Evolutionary conservation across 179 eudicot genomes (phyloP).

Genomic region (Corrigiola litoralis): DNA sequence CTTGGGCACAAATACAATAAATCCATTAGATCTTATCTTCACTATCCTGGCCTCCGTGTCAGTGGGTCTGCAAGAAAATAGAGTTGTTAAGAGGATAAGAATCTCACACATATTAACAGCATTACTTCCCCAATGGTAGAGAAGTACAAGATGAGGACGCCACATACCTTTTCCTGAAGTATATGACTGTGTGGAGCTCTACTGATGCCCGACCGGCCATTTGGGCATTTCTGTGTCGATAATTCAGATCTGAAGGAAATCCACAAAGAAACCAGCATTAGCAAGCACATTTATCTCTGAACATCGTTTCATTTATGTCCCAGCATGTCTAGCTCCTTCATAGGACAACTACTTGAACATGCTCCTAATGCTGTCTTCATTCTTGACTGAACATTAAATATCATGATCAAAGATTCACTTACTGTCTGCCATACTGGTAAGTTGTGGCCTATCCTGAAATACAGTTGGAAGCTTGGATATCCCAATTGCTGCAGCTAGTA

Average conservation of each 20-base stretch:
- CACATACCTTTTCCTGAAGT: slow-evolving; percentile 68
- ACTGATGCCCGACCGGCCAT: slow-evolving; percentile 97
- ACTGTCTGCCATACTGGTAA: slow-evolving; percentile 92
- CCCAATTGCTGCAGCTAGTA: slow-evolving; percentile 91
- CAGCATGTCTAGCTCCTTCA: background rate
- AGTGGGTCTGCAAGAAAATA: slow-evolving; percentile 61
- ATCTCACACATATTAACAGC: background rate
- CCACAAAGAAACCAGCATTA: slow-evolving; percentile 3
- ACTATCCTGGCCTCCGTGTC: slow-evolving; percentile 95
- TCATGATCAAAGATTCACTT: slow-evolving; percentile 31
- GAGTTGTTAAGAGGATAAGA: background rate
- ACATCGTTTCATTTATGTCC: background rate
- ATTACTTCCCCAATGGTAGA: background rate
- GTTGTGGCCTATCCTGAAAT: slow-evolving; percentile 80
- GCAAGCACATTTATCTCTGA: background rate
- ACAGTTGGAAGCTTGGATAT: slow-evolving; percentile 75
- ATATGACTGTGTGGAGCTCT: slow-evolving; percentile 90
- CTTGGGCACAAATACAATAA: slow-evolving; percentile 97
- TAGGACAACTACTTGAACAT: background rate
- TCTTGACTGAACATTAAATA: background rate
- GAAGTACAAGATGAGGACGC: background rate
- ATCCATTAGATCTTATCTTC: slow-evolving; percentile 92
- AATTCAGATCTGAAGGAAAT: slow-evolving; percentile 70
- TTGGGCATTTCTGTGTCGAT: slow-evolving; percentile 94
- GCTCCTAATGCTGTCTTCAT: background rate